phyloP scores from a whole-genome alignment of 305 asterid species.

The Fraxinus paxiana region DNA sequence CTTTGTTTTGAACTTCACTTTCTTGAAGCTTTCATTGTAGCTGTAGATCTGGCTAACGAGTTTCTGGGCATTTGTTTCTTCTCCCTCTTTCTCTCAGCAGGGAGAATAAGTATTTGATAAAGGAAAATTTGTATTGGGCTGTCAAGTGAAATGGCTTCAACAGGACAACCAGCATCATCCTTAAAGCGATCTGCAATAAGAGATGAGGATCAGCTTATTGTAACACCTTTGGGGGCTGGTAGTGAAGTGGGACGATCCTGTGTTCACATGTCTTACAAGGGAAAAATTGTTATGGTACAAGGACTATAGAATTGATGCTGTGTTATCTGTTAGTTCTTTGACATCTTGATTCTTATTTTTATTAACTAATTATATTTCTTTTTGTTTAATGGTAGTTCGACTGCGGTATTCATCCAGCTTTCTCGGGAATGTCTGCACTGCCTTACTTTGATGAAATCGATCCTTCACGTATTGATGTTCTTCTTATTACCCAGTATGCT shows the following conservation, averaged over 20 bases:
- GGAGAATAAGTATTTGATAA: constrained; percentile 3
- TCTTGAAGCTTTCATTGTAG: neutral
- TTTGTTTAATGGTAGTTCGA: constrained; percentile 53
- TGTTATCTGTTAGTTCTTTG: neutral
- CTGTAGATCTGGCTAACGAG: neutral
- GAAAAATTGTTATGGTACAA: constrained; percentile 71
- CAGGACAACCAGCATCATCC: constrained; percentile 42
- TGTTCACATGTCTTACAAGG: constrained; percentile 82
- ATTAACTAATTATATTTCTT: constrained; percentile 7
- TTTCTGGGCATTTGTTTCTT: neutral
- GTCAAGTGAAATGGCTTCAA: constrained; percentile 49
- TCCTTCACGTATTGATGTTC: constrained; percentile 75
- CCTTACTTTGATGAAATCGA: constrained; percentile 95
- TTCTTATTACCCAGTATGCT: constrained; percentile 84
- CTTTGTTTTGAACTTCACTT: neutral
- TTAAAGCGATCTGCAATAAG: constrained; percentile 48
- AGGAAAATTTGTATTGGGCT: constrained; percentile 5
- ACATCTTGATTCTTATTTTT: neutral
- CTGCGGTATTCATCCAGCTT: constrained; percentile 94
- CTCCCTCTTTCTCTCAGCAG: neutral
- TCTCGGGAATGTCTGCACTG: constrained; percentile 92
- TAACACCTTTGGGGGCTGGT: constrained; percentile 93
- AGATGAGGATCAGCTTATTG: constrained; percentile 81
- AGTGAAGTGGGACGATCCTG: constrained; percentile 98
- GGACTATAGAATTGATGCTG: neutral